Percentiles rank a stretch among this genome's conserved stretches.
These are phyloP conservation scores for Populus deltoides DNA, from an alignment of 345 rosid genomes.

Conservation along the genomic window DNA sequence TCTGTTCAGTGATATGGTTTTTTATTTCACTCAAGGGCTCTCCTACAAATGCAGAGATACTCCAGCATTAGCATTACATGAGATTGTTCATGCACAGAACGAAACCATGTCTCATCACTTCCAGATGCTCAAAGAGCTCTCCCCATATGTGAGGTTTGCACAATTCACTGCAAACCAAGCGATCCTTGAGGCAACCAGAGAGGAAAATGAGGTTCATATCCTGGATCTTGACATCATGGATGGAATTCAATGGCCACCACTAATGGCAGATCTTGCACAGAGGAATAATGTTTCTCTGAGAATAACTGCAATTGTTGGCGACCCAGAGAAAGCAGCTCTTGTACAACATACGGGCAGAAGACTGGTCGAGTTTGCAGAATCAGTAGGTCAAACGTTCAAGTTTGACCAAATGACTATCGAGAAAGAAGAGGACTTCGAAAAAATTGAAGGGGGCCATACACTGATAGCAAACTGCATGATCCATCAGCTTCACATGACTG, in stretches of 20 bases:
- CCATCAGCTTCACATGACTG: conserved; percentile 1
- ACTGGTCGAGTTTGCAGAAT: conserved; percentile 18
- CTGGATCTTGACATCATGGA: conserved; percentile 31
- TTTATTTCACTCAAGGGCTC: background rate
- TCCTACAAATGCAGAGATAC: background rate
- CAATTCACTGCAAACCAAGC: conserved; percentile 35
- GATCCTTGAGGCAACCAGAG: conserved; percentile 23
- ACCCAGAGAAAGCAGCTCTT: background rate
- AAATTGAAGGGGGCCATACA: background rate
- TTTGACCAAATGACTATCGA: conserved; percentile 14
- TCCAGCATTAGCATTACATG: background rate
- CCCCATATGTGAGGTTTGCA: conserved; percentile 24
- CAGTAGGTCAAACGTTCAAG: conserved; percentile 11
- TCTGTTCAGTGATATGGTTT: background rate
- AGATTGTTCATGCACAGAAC: background rate
- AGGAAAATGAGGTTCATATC: conserved; percentile 18
- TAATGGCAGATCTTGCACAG: conserved; percentile 30
- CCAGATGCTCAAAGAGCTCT: conserved; percentile 27
- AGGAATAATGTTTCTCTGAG: background rate
- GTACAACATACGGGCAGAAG: conserved; percentile 23
- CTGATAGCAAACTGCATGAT: background rate
- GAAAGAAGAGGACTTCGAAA: background rate
- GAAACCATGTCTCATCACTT: conserved; percentile 17
- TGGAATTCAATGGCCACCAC: conserved; percentile 33
- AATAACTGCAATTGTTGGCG: conserved; percentile 15